Base-by-base conservation (phyloP, 2,329 filamentous ascomycete genomes). In the Fusarium fracticaudum region DNA sequence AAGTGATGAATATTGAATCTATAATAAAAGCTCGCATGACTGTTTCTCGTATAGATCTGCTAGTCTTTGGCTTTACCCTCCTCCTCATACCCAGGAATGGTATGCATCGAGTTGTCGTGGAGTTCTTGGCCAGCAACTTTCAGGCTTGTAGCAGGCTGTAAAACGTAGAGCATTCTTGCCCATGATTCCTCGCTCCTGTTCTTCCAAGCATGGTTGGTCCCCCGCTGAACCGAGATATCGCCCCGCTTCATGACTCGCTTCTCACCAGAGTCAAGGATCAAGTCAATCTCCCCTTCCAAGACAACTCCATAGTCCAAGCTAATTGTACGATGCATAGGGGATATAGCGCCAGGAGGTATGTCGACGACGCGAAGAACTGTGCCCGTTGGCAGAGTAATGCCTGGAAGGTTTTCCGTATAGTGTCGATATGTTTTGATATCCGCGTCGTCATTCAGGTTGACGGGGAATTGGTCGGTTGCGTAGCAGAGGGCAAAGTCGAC, bases 1-100 rank as follows among this genome's bases (percentile, higher is more conserved):
- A n/a, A 15, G 22, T 7, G 2, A 18, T 0, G 18, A 13, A 13
- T 1, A 15, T n/a, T 9, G 0, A 9, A n/a, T 17, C 7, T n/a
- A 5, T 17, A 0, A 12, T 45, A 8, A 17, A n/a, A 3, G 10
- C 14, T 18, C 11, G 13, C 5, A 18, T n/a, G 10, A 17, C 8
- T 17, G 9, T 17, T 12, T 50, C 20, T 31, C 1, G 22, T 13
- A 8, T 31, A 5, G 8, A 31, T 7, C 6, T 3, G 3, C 43
- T 60, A 50, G 7, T n/a, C 4, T 22, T 33, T 33, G 3, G 4
- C 35, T n/a, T 0, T 24, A 4, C 3, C 22, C 13, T 41, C 35
- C 12, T 60, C 8, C 17, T 60, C 58, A 10, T 60, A 53, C 3
- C 58, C 58, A 6, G 58, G 58, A 18, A 60, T 60, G 1, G 58